Evolutionary conservation across 805 yeast genomes (phyloP).

Genomic region (Millerago galiae): DNA sequence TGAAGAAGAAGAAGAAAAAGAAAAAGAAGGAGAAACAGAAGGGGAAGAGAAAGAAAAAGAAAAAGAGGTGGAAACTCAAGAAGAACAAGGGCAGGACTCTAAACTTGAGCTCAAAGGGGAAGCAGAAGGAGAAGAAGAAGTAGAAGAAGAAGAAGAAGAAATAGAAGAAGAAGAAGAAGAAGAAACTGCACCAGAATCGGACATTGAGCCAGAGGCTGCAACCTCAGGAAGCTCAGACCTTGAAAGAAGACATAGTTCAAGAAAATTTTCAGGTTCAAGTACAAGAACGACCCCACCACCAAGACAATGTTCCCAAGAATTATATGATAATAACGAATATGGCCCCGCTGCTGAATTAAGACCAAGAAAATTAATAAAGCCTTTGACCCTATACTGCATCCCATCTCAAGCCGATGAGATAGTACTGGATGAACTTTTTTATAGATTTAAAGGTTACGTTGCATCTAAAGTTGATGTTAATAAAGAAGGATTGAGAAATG

Average conservation of each 20-base stretch:
- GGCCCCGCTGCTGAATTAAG: not conserved
- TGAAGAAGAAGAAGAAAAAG: not conserved
- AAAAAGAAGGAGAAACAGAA: not conserved
- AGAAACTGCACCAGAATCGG: not conserved
- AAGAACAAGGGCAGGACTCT: no score
- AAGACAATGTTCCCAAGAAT: not conserved
- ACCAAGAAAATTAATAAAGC: not conserved
- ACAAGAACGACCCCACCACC: not conserved
- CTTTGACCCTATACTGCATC: not conserved
- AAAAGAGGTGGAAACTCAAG: not conserved
- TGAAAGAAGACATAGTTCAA: not conserved
- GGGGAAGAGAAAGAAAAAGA: not conserved
- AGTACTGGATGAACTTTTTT: not conserved
- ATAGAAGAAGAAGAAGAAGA: not conserved
- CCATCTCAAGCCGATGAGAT: not conserved
- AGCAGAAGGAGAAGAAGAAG: not conserved
- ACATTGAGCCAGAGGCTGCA: not conserved
- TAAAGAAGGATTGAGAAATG: not conserved
- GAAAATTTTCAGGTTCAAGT: not conserved
- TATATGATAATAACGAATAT: not conserved
- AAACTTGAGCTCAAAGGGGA: no score
- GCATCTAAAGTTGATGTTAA: not conserved
- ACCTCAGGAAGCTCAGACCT: not conserved
- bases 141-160: not conserved
- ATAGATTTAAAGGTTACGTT: not conserved